Conservation (phyloP, 768 basidiomycete genomes). For the Macrolepiota fuliginosa region DNA sequence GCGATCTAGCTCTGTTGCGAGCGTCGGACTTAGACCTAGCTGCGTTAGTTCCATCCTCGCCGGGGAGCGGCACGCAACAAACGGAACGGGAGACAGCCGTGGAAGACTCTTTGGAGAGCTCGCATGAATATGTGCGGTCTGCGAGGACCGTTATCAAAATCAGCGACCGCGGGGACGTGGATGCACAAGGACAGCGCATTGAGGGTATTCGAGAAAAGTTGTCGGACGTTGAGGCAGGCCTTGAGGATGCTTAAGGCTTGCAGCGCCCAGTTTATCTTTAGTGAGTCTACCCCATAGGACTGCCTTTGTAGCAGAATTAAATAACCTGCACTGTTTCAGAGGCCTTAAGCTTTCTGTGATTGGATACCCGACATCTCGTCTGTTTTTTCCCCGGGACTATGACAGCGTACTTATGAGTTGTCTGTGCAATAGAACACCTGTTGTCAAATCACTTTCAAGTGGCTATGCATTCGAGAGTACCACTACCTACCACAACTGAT, state of each 20-base stretch:
- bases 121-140: conserved; percentile 58
- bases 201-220: conserved; percentile 54
- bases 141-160: conserved; percentile 57
- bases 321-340: not conserved
- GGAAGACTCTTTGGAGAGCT: conserved; percentile 44
- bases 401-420: too few species aligned
- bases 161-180: conserved; percentile 49
- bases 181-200: conserved; percentile 49
- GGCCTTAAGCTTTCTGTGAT: too few species aligned
- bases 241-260: conserved; percentile 18
- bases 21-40: conserved; percentile 46
- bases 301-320: not conserved
- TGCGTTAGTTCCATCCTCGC: conserved; percentile 19
- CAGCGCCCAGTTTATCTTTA: not conserved
- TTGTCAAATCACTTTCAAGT: too few species aligned
- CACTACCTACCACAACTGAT: too few species aligned
- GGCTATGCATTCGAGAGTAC: too few species aligned
- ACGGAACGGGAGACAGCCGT: conserved; percentile 12
- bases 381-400: too few species aligned
- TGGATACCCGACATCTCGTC: too few species aligned
- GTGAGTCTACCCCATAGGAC: not conserved
- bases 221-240: conserved; percentile 47
- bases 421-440: too few species aligned
- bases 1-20: conserved; percentile 70
- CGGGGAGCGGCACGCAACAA: not conserved